phyloP scores from a whole-genome alignment of 768 basidiomycete species.

The Kwoniella mangroviensis region DNA sequence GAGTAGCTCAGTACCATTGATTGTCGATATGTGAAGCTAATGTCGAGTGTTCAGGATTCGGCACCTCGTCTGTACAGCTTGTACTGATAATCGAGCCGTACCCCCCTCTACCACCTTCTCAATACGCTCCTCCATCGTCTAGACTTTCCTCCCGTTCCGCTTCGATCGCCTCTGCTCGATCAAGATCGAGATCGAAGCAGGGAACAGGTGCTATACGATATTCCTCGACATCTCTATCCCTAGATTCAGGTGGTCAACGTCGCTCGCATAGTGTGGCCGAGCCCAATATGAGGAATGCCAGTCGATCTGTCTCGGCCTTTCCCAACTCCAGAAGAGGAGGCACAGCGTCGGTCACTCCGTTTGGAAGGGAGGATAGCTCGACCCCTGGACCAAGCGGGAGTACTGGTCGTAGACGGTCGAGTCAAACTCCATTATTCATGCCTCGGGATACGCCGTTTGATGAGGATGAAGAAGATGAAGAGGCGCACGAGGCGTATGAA shows the following conservation, averaged over 20 bases:
- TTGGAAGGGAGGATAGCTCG: conserved; percentile 26
- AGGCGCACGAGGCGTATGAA: conserved; percentile 49
- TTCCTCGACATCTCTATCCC: conserved; percentile 35
- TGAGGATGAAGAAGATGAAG: conserved; percentile 54
- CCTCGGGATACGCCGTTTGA: conserved; percentile 50
- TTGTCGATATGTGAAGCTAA: not conserved
- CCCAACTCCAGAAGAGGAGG: conserved; percentile 51
- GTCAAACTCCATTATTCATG: conserved; percentile 48
- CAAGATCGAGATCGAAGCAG: conserved; percentile 47
- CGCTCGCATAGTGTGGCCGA: conserved; percentile 13
- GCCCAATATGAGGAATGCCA: conserved; percentile 44
- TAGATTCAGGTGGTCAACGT: conserved; percentile 15
- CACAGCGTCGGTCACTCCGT: conserved; percentile 27
- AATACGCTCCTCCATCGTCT: conserved; percentile 50
- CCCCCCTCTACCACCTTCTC: conserved; percentile 44
- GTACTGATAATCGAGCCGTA: conserved; percentile 57
- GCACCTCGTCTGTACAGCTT: conserved; percentile 55
- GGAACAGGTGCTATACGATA: conserved; percentile 27
- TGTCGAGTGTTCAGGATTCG: conserved; percentile 44
- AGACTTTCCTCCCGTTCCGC: conserved; percentile 51
- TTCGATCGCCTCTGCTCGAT: conserved; percentile 39
- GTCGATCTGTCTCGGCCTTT: conserved; percentile 41
- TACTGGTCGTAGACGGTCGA: conserved; percentile 25
- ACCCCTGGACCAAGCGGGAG: conserved; percentile 33
- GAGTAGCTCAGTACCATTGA: conserved; percentile 4